A percentile compares a stretch with the other conserved stretches of the same genome.
Evolutionary conservation across 345 rosid genomes (phyloP).

Genomic region (Melaleuca quinquenervia): DNA sequence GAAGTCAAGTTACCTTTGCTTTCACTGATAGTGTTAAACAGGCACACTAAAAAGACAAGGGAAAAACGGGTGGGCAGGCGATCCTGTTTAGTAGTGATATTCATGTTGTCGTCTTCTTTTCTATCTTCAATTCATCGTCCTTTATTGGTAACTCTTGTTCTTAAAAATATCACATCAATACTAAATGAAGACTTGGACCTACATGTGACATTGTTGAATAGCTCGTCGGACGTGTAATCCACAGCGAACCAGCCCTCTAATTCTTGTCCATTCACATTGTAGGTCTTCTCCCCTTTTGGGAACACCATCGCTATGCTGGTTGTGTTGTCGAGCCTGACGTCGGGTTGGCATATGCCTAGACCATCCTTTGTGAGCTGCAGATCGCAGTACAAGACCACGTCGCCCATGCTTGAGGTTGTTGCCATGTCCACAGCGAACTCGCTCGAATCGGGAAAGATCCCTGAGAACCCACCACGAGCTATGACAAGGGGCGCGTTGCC

Average conservation of each 20-base stretch:
- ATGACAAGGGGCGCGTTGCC: constrained; percentile 52
- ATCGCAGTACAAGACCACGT: constrained; percentile 42
- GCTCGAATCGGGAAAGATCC: constrained; percentile 68
- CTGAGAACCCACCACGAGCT: constrained; percentile 82
- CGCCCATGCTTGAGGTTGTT: constrained; percentile 8
- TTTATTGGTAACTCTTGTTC: background rate
- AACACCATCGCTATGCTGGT: constrained; percentile 27
- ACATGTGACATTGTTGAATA: constrained; percentile 27
- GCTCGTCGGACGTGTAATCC: constrained; percentile 28
- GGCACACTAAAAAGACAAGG: background rate
- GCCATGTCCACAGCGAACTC: constrained; percentile 31
- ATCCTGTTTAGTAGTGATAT: background rate
- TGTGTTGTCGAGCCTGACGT: constrained; percentile 42
- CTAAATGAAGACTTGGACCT: background rate
- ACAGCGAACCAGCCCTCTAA: constrained; percentile 54
- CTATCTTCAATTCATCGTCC: background rate
- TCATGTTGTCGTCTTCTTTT: background rate
- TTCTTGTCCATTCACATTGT: constrained; percentile 46
- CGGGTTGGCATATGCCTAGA: constrained; percentile 52
- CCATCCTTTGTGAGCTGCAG: constrained; percentile 66
- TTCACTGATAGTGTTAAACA: background rate
- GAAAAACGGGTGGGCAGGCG: background rate
- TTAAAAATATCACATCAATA: background rate
- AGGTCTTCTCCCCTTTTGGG: constrained; percentile 25
- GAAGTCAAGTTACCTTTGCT: background rate